Evolutionary conservation across 129 eudicot species (phyloP).

Genomic region (Lactuca saligna): DNA sequence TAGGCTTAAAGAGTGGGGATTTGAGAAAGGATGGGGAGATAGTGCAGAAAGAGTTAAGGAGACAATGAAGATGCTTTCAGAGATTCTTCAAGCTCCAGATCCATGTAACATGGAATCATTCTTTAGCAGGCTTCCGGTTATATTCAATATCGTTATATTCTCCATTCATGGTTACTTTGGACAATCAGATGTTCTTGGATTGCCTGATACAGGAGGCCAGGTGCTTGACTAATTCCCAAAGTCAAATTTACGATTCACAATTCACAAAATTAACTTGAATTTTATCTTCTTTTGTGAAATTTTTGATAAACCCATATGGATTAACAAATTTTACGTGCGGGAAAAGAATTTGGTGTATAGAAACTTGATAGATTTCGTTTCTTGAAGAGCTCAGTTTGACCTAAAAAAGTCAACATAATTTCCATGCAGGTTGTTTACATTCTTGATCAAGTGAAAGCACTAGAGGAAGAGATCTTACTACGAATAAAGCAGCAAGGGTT

Average conservation of each 20-base stretch:
- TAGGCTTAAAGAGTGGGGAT: constrained; percentile 87
- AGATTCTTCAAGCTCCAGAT: constrained; percentile 84
- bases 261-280: not conserved
- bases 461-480: constrained; percentile 71
- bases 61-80: constrained; percentile 71
- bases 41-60: constrained; percentile 66
- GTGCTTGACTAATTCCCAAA: constrained; percentile 25
- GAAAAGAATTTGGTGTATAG: not conserved
- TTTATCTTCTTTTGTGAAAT: not conserved
- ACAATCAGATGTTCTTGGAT: constrained; percentile 84
- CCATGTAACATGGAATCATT: constrained; percentile 60
- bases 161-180: constrained; percentile 87
- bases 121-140: constrained; percentile 66
- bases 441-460: constrained; percentile 89
- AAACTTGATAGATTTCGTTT: not conserved
- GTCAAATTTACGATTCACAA: constrained; percentile 1
- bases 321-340: not conserved
- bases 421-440: constrained; percentile 74
- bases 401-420: constrained; percentile 4
- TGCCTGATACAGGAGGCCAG: constrained; percentile 97
- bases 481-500: constrained; percentile 84
- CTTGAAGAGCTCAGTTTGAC: constrained; percentile 8
- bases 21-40: constrained; percentile 94
- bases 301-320: not conserved
- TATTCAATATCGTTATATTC: constrained; percentile 66